Base-by-base conservation (phyloP, 2,329 filamentous ascomycete species). In the Zymoseptoria brevis region DNA sequence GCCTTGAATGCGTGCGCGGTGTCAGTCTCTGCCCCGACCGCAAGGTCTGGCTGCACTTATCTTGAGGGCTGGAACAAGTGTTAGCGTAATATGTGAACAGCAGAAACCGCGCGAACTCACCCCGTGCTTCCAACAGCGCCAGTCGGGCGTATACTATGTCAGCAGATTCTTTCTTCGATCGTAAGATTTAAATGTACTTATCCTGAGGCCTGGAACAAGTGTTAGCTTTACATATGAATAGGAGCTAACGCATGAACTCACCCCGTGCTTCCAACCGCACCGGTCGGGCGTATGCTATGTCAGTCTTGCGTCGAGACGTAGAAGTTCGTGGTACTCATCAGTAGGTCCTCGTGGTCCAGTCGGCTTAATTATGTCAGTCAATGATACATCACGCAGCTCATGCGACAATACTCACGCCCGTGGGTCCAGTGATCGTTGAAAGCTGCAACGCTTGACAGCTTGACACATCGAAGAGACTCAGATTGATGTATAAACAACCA, bases 391-490 rank as follows among this genome's bases (percentile, higher is more conserved):
- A 56, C 45, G 22, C 57, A 3, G 26, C 6, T 22, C 59, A 50
- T 21, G 11, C 19, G 19, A 11, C 5, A 48, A 50, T 50, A 50
- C 58, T 50, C 30, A 60, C 58, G 54, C 19, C 58, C 30, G 13
- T 57, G 7, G 62, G 59, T 8, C 66, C 65, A 19, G 63, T 67
- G 26, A 66, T 64, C 7, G 64, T 65, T 16, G 63, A 62, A 26
- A 64, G 51, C 19, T 57, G 50, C 4, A 68, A 57, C 8, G 60
- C 65, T 50, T 67, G 64, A 55, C 67, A 70, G 41, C 60, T 64
- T 11, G 65, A 64, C 8, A 66, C 66, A 8, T 64, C 63, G 48
- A 68, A 68, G 19, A 69, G 52, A 24, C 65, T 65, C 52, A 71
- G 55, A 53, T 66, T 62, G 30, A 71, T 66, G 26, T 61, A 67